Evolutionary conservation across 495 filamentous ascomycete species (phyloP).

Genomic region (Jackrogersella multiformis): DNA sequence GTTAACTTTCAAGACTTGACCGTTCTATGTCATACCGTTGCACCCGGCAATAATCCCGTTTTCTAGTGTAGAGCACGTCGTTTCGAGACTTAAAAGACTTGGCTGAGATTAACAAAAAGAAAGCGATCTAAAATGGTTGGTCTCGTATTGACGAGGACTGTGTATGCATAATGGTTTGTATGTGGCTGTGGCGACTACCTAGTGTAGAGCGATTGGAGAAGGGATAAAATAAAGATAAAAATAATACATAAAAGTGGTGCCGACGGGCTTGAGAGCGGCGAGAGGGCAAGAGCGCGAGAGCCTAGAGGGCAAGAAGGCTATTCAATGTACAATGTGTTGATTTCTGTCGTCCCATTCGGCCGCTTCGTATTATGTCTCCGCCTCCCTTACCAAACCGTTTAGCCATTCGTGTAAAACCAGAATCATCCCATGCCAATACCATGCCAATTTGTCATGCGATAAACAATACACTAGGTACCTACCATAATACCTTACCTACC

Average conservation of each 20-base stretch:
- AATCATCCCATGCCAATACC: slow-evolving; percentile 37
- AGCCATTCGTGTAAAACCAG: slow-evolving; percentile 36
- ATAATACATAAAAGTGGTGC: slow-evolving; percentile 36
- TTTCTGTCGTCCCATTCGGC: slow-evolving; percentile 28
- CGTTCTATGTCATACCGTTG: slow-evolving; percentile 1
- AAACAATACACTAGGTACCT: slow-evolving; percentile 22
- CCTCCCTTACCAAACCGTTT: slow-evolving; percentile 10
- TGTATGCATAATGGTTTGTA: slow-evolving; percentile 9
- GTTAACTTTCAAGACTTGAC: not conserved
- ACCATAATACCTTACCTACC: slow-evolving; percentile 32
- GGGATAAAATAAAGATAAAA: slow-evolving; percentile 24
- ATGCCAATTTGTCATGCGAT: slow-evolving; percentile 33
- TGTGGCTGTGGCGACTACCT: slow-evolving; percentile 38
- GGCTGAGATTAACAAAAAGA: too few species aligned
- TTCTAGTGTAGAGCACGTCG: not conserved
- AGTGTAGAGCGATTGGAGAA: not conserved
- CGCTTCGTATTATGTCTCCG: slow-evolving; percentile 40
- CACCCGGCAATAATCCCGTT: slow-evolving; percentile 1
- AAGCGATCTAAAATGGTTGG: slow-evolving; percentile 7
- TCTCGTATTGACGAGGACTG: slow-evolving; percentile 37
- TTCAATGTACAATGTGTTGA: slow-evolving; percentile 26
- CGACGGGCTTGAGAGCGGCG: slow-evolving; percentile 29
- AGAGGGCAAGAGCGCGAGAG: too few species aligned
- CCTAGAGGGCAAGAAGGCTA: too few species aligned
- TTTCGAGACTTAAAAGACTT: not conserved